Evolutionary conservation across 495 filamentous ascomycete species (phyloP), one percentile per base, ranked within the genome.

Genomic region (Tuber melanosporum): DNA sequence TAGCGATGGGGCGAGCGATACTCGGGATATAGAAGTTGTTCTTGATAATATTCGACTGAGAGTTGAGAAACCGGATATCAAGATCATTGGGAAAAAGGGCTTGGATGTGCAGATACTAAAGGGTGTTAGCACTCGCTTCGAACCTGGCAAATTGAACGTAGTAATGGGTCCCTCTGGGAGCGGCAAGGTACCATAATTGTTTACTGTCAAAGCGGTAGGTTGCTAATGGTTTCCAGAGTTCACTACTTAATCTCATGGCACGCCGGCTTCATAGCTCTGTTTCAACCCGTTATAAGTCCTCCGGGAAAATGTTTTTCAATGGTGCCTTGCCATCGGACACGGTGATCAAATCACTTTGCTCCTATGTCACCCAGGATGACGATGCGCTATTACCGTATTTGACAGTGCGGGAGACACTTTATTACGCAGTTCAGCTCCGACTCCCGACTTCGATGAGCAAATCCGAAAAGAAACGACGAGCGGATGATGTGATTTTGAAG

Each of bases 81-180:
- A 84, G 44, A 84, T 82, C 71, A 85, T 84, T 44, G 86, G 87
- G 69, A 84, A 83, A 36, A 83, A 80, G 73, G 85, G 84, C 43
- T 77, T 87, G 5, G 88, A 82, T 2, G 84, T 90, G 49, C 85
- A 86, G 0, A 92, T 93, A n/a, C 82, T 94, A 66, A 86, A 89
- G 73, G 88, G 90, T 0, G 86, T 93, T 44, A 90, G 87, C 6
- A 84, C 90, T 0, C 85, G 87, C 1, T 93, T 93, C 77, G 85
- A 88, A 72, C 85, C 91, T 15, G 90, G 90, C 1, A 84, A 86
- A 32, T 83, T 94, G 17, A 93, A 94, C 78, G 87, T 93, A 4
- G 92, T 94, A 73, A 92, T 93, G 91, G 92, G 92, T 0, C 91
- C 92, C 3, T 92, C 90, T 20, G 92, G 92, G 1, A 90, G 89